Base-by-base conservation (phyloP, 2,329 filamentous ascomycete species). In the Knufia petricola region DNA sequence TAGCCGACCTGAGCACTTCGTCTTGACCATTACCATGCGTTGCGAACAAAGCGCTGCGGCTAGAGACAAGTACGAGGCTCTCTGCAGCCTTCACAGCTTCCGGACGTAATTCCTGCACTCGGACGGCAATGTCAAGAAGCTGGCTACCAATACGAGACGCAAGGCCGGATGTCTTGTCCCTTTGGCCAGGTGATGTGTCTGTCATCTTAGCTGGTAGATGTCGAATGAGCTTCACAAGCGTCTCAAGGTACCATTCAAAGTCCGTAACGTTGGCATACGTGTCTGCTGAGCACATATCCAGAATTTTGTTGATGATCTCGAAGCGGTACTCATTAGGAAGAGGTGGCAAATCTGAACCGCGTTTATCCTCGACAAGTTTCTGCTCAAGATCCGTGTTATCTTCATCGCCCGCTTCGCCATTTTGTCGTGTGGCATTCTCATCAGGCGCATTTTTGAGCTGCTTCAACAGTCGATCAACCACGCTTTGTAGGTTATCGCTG, bases 191-290 rank as follows among this genome's bases (percentile, higher is more conserved):
- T 12, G 38, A 2, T 3, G 40, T 17, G 39, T 52, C 2, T 39
- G 45, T 12, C 49, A 34, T 20, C 20, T 37, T 38, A 3, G 52
- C 47, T 9, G 58, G 55, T 20, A 60, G 53, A 21, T 56, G 55
- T 17, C 51, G 50, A 19, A 60, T 80, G 12, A 98, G 76, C 62
- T 95, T 87, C 3, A 87, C 84, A 24, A 98, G 70, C 23, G 95
- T 79, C 56, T 92, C 86, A 56, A 96, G 84, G 64, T 96, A 96
- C 92, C 92, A 98, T 57, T 95, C 90, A 64, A 98, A 98, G 63
- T 98, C 90, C 46, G 76, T 71, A 41, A 98, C 74, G 60, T 88
- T 87, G 32, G 78, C 77, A 64, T 96, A 98, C 52, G 88, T 95
- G 55, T 89, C 84, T 55, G 82, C 81, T 7, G 87, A 86, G 64